Evolutionary conservation across 2,329 filamentous ascomycete genomes (phyloP).

Genomic region (Nothophaeocryptopus gaeumannii): DNA sequence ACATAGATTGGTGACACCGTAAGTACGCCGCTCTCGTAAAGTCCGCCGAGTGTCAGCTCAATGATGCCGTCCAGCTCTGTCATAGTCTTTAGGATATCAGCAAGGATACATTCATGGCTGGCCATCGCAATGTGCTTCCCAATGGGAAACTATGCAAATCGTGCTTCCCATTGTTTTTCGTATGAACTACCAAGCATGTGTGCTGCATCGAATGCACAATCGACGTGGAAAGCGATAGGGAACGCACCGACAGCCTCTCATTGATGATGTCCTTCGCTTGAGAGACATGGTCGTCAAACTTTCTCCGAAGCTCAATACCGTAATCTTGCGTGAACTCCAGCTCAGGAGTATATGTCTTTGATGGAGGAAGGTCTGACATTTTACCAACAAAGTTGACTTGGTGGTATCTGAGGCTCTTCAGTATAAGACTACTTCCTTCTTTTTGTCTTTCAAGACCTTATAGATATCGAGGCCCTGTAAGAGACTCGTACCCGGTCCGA

Average conservation of each 20-base stretch:
- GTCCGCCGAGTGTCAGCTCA: slow-evolving; percentile 1
- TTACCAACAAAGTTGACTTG: background rate
- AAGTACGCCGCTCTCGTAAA: background rate
- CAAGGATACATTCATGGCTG: background rate
- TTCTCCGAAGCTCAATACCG: background rate
- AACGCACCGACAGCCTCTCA: background rate
- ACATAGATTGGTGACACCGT: background rate
- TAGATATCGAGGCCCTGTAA: too few relatives aligned
- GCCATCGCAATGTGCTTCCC: too few relatives aligned
- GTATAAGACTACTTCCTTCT: too few relatives aligned
- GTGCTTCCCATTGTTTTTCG: too few relatives aligned
- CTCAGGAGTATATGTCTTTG: background rate
- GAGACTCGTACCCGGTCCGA: too few relatives aligned
- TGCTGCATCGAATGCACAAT: too few relatives aligned
- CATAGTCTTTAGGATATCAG: background rate
- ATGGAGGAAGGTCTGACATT: background rate
- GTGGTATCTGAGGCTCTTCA: too few relatives aligned
- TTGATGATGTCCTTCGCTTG: background rate
- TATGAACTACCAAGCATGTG: too few relatives aligned
- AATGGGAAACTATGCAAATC: too few relatives aligned
- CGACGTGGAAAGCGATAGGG: background rate
- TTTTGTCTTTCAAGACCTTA: too few relatives aligned
- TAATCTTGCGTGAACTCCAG: slow-evolving; percentile 1
- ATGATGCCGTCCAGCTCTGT: background rate
- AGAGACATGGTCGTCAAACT: background rate